Evolutionary conservation across 1,284 basidiomycete genomes (phyloP).

Genomic region (Pseudozyma thailandica): DNA sequence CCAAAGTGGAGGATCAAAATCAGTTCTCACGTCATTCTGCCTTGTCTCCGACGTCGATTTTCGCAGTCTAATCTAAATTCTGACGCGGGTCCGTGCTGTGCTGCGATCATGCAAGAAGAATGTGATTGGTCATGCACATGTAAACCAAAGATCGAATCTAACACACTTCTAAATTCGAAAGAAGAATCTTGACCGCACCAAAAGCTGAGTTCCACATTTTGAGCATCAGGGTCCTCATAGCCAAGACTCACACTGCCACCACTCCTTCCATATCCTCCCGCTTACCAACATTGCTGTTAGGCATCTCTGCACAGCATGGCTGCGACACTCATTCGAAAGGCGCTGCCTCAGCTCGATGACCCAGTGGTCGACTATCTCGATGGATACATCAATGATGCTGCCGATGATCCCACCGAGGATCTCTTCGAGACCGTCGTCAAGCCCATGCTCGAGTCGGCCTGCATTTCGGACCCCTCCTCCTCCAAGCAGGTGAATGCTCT

Average conservation of each 20-base stretch:
- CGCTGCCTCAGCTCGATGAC: conserved; percentile 89
- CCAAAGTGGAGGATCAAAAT: conserved; percentile 10
- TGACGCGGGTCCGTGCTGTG: conserved; percentile 6
- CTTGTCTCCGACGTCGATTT: neutral
- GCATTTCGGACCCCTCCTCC: conserved; percentile 53
- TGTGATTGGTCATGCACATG: conserved; percentile 8
- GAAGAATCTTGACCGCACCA: too few relatives aligned
- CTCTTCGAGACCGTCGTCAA: conserved; percentile 59
- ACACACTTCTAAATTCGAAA: conserved; percentile 9
- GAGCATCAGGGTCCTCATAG: too few relatives aligned
- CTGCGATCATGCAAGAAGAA: neutral
- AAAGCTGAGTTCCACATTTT: too few relatives aligned
- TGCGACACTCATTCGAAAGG: conserved; percentile 77
- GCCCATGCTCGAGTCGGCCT: conserved; percentile 65
- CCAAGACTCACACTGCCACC: too few relatives aligned
- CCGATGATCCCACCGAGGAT: conserved; percentile 59
- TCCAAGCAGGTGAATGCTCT: conserved; percentile 47
- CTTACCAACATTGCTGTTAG: neutral
- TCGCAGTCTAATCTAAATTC: too few relatives aligned
- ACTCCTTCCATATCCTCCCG: too few relatives aligned
- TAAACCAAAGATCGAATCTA: neutral
- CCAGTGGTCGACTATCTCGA: conserved; percentile 91
- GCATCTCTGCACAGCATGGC: conserved; percentile 66
- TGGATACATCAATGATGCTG: conserved; percentile 91
- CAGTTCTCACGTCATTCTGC: conserved; percentile 23